Percentiles rank a stretch among this genome's conserved stretches.
phyloP scores from a whole-genome alignment of 805 yeast genomes.

The Candida tallmaniae region DNA sequence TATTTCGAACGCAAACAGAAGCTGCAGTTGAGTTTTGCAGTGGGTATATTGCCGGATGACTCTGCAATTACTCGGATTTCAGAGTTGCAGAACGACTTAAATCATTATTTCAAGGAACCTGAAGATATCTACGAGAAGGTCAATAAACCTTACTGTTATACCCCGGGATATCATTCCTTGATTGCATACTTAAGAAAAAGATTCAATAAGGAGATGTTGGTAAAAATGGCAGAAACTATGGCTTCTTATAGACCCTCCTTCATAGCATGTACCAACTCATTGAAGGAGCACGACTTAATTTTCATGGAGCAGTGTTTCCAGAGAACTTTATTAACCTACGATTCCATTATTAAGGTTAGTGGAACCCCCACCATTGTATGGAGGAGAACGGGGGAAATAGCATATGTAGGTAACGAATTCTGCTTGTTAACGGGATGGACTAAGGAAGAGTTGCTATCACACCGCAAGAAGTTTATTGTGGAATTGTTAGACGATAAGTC shows the following conservation, averaged over 20 bases:
- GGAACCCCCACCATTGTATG: constrained; percentile 96
- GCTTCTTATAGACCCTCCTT: constrained; percentile 90
- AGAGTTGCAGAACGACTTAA: constrained; percentile 13
- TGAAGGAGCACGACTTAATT: constrained; percentile 86
- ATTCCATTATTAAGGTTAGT: constrained; percentile 72
- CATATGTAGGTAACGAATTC: constrained; percentile 93
- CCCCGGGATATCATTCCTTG: constrained; percentile 84
- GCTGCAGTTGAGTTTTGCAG: constrained; percentile 44
- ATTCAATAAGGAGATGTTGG: constrained; percentile 64
- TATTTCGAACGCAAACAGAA: constrained; percentile 34
- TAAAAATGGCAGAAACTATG: constrained; percentile 81
- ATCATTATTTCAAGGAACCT: constrained; percentile 48
- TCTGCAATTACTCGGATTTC: constrained; percentile 18
- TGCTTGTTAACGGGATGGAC: constrained; percentile 90
- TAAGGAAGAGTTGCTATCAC: constrained; percentile 56
- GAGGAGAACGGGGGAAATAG: constrained; percentile 94
- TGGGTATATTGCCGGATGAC: constrained; percentile 40
- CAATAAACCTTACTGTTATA: constrained; percentile 75
- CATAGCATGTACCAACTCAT: constrained; percentile 83
- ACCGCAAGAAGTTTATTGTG: constrained; percentile 65
- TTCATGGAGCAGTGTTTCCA: constrained; percentile 97
- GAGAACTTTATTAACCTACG: constrained; percentile 83
- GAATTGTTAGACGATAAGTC: constrained; percentile 85
- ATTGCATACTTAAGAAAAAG: constrained; percentile 68
- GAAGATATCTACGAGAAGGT: constrained; percentile 78